Conservation (phyloP, 768 basidiomycete genomes). For the Rhizopogon rudus region DNA sequence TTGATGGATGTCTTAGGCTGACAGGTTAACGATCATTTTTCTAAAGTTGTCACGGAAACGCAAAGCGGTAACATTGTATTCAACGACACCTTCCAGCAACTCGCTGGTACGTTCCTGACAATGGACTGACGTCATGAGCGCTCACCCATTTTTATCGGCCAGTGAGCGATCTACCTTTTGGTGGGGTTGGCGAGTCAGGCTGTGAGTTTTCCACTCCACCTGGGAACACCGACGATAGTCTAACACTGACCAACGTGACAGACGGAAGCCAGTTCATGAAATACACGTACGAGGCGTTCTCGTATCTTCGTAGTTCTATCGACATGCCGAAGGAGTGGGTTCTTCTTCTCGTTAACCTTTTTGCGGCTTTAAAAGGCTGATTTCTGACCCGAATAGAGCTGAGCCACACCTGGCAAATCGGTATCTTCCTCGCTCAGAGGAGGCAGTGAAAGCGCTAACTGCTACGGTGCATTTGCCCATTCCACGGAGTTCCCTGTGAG, state of each 20-base stretch:
- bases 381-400: constrained; percentile 9
- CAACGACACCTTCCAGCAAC: constrained; percentile 58
- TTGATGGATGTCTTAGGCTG: not conserved
- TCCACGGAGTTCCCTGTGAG: constrained; percentile 9
- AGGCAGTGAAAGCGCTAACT: constrained; percentile 12
- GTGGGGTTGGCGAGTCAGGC: constrained; percentile 59
- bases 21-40: not conserved
- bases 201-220: constrained; percentile 35
- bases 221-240: not conserved
- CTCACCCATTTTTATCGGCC: constrained; percentile 5
- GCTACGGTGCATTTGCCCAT: constrained; percentile 7
- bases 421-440: constrained; percentile 19
- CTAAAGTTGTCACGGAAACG: constrained; percentile 49
- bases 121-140: constrained; percentile 9
- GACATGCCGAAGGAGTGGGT: constrained; percentile 57
- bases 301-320: constrained; percentile 41
- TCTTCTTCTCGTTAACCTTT: not conserved
- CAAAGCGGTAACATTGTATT: constrained; percentile 51
- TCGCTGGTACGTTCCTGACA: constrained; percentile 33
- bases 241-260: constrained; percentile 14
- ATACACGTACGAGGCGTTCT: constrained; percentile 52
- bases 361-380: constrained; percentile 3
- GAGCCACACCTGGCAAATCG: constrained; percentile 16
- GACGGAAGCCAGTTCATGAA: constrained; percentile 52
- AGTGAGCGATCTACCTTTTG: constrained; percentile 43